Evolutionary conservation across 306 rosid species (phyloP).

Genomic region (Vigna hirtella): DNA sequence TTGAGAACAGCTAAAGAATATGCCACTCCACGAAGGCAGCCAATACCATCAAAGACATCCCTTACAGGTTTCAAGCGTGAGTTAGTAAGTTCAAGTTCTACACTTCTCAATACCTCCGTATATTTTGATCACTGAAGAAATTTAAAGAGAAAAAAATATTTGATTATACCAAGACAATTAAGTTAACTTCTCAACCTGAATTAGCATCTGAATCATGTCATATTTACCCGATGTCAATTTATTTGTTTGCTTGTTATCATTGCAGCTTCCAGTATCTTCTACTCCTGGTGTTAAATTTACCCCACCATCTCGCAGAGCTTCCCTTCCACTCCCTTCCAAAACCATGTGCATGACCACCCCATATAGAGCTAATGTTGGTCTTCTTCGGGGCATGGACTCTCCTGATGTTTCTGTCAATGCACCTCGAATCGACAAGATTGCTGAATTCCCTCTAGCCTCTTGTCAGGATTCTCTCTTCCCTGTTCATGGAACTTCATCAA

Average conservation of each 20-base stretch:
- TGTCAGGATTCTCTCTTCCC: conserved; percentile 62
- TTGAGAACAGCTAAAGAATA: conserved; percentile 52
- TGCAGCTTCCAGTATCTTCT: conserved; percentile 67
- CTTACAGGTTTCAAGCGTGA: conserved; percentile 52
- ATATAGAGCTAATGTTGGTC: conserved; percentile 52
- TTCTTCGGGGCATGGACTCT: conserved; percentile 67
- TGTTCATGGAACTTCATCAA: conserved; percentile 55
- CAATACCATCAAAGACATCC: conserved; percentile 53
- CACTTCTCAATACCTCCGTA: conserved; percentile 16
- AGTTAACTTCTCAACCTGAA: conserved; percentile 24
- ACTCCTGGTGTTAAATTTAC: conserved; percentile 51
- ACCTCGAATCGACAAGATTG: conserved; percentile 93
- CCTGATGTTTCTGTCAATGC: conserved; percentile 88
- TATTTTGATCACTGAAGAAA: conserved; percentile 20
- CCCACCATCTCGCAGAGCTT: conserved; percentile 68
- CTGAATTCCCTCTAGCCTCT: conserved; percentile 83
- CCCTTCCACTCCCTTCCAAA: conserved; percentile 75
- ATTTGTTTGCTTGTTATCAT: conserved; percentile 30
- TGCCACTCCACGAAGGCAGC: conserved; percentile 52
- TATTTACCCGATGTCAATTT: background rate
- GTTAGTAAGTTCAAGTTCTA: conserved; percentile 56
- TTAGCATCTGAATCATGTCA: conserved; percentile 4
- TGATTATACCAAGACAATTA: background rate
- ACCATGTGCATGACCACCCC: conserved; percentile 52
- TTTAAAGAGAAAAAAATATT: background rate